Evolutionary conservation across 441 rosid species (phyloP).

Genomic region (Pelargonium australe): DNA sequence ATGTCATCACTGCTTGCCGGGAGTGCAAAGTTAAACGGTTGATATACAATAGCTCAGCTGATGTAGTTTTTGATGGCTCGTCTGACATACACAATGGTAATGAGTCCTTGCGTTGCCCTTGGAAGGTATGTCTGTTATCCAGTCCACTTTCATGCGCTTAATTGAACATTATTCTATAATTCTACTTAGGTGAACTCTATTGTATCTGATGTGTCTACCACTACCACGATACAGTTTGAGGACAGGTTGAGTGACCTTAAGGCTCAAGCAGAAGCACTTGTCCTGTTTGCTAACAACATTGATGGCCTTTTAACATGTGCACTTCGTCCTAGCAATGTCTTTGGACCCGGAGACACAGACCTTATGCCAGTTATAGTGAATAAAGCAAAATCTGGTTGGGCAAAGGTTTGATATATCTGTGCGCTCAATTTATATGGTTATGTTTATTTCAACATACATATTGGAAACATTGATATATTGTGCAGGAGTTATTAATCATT

Average conservation of each 20-base stretch:
- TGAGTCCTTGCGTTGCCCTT: constrained; percentile 52
- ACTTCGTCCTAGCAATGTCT: constrained; percentile 81
- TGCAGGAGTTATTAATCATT: neutral
- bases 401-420: constrained; percentile 47
- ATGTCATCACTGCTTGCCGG: constrained; percentile 66
- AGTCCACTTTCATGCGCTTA: constrained; percentile 13
- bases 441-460: neutral
- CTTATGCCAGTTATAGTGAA: constrained; percentile 50
- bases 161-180: constrained; percentile 10
- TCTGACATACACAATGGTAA: constrained; percentile 50
- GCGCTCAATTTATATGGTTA: neutral
- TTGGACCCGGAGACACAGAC: constrained; percentile 76
- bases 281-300: constrained; percentile 62
- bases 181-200: constrained; percentile 17
- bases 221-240: constrained; percentile 43
- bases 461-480: neutral
- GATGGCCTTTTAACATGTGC: constrained; percentile 83
- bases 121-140: constrained; percentile 43
- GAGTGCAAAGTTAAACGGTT: constrained; percentile 70
- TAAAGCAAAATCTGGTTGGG: constrained; percentile 72
- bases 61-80: constrained; percentile 74
- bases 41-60: constrained; percentile 74
- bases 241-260: constrained; percentile 67
- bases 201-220: constrained; percentile 16
- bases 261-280: constrained; percentile 86